Base-by-base conservation (phyloP, 2,329 filamentous ascomycete genomes). In the Nemania sp. region DNA sequence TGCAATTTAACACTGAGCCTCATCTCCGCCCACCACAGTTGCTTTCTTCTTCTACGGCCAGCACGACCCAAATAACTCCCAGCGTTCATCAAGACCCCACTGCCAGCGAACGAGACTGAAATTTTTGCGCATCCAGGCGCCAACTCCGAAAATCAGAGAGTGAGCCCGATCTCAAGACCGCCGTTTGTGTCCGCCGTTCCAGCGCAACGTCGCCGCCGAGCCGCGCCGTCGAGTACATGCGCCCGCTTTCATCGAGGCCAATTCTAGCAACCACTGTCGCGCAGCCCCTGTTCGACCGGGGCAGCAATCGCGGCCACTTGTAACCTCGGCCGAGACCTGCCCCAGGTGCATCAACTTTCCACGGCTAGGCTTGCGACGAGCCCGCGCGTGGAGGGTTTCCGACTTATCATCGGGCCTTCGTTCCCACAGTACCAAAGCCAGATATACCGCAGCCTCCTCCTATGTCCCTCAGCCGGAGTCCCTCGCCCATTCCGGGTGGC, bases 391-490 rank as follows among this genome's bases (percentile, higher is more conserved):
- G 41, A 39, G 17, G 36, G 44, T 46, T 45, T 39, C 28, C 52
- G 49, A 54, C 51, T n/a, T 44, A 60, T 57, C 14, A 41, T 42
- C 28, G n/a, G 14, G 3, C 7, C 28, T 19, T 28, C 22, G 39
- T 48, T 59, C 31, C 56, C 52, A 22, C 28, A 43, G 44, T 36
- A 39, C 44, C 52, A 43, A 42, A 49, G 50, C 53, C 71, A 81
- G 79, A 81, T 67, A 85, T 79, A 46, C 80, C 83, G 37, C 78
- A 75, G n/a, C n/a, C n/a, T 64, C 67, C 73, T 62, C 74, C 76
- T 66, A 96, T 96, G 92, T 89, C 89, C 63, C 76, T 93, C 59
- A 94, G 91, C 63, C 86, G 91, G 74, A 95, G 90, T 68, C 90
- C 92, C 45, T 96, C 91, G 51, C 93, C 92, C 58, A 82, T 85